A percentile compares a stretch with the other conserved stretches of the same genome.
These are phyloP conservation scores for Phytophthora nicotianae DNA, from an alignment of 352 stramenopile species.

Conservation along the genomic window DNA sequence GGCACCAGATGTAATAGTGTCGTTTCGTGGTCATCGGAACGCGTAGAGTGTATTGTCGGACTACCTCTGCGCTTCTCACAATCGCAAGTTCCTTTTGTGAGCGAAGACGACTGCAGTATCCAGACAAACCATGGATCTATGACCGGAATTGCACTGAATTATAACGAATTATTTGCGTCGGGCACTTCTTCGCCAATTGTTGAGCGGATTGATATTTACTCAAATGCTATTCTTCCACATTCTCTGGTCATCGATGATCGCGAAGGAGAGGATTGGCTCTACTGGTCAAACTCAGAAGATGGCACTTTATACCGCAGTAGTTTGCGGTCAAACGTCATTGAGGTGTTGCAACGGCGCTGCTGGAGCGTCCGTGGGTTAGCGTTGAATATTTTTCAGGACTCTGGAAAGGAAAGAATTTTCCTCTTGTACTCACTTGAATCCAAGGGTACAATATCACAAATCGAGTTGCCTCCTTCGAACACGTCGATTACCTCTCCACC, in stretches of 20 bases:
- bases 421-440: slow-evolving; percentile 67
- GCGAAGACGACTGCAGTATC: slow-evolving; percentile 54
- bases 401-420: slow-evolving; percentile 2
- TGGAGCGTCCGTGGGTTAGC: slow-evolving; percentile 66
- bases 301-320: slow-evolving; percentile 68
- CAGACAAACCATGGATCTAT: slow-evolving; percentile 54
- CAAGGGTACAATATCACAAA: slow-evolving; percentile 54
- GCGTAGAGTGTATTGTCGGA: slow-evolving; percentile 65
- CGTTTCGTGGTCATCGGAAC: slow-evolving; percentile 40
- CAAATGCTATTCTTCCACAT: slow-evolving; percentile 44
- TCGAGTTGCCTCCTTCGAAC: slow-evolving; percentile 9
- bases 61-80: slow-evolving; percentile 38
- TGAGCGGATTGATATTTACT: slow-evolving; percentile 45
- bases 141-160: slow-evolving; percentile 48
- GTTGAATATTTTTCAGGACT: slow-evolving; percentile 8
- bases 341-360: slow-evolving; percentile 41
- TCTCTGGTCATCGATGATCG: slow-evolving; percentile 53
- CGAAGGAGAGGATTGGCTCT: slow-evolving; percentile 45
- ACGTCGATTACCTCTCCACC: slow-evolving; percentile 4
- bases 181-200: slow-evolving; percentile 63
- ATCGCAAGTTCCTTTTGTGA: slow-evolving; percentile 22
- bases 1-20: slow-evolving; percentile 51
- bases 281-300: slow-evolving; percentile 76
- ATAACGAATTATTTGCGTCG: slow-evolving; percentile 53
- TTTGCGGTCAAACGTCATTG: slow-evolving; percentile 46